Base-by-base conservation (phyloP, 2,329 filamentous ascomycete species). In the Alternaria consortialis region DNA sequence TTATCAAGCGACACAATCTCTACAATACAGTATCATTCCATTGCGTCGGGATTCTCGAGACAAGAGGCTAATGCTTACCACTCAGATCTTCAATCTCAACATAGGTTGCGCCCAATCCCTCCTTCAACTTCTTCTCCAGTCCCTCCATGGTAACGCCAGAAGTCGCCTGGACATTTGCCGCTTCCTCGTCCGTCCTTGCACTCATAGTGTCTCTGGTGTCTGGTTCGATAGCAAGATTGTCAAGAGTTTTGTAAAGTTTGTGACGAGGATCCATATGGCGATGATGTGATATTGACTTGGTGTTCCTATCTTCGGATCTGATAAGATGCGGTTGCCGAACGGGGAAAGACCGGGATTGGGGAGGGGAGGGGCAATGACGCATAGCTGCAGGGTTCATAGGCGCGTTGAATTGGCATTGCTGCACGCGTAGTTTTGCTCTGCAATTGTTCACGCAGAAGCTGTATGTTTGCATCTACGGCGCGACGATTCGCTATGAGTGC, bases 81-180 rank as follows among this genome's bases (percentile, higher is more conserved):
- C 93, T 97, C 84, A 97, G 88, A 81, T 98, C 94, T 66, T 92
- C 91, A 70, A 97, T 93, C 73, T 95, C 90, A 65, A 97, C 93
- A 81, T 96, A 87, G 29, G 85, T 84, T 23, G 93, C 93, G 58
- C 88, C 85, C 56, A 97, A 84, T 66, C 89, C 88, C 70, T 90
- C 83, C 37, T 84, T 85, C 69, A 97, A 85, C 61, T 90, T 91
- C 43, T 83, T 82, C 74, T 86, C 88, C 56, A 98, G 84, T 50
- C 84, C 86, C 37, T 88, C 88, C 62, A 93, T 89, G 43, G 93
- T 94, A 73, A 97, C 89, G 65, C 85, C 85, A 4, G 77, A 78
- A 34, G 84, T 83, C 50, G 86, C 82, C 63, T 85, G 83, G 53
- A 83, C 84, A 82, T 88, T 87, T 56, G 68, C 68, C 9, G 80